phyloP scores from a whole-genome alignment of 768 basidiomycete genomes.

The Porphyrellus cyaneotinctus region DNA sequence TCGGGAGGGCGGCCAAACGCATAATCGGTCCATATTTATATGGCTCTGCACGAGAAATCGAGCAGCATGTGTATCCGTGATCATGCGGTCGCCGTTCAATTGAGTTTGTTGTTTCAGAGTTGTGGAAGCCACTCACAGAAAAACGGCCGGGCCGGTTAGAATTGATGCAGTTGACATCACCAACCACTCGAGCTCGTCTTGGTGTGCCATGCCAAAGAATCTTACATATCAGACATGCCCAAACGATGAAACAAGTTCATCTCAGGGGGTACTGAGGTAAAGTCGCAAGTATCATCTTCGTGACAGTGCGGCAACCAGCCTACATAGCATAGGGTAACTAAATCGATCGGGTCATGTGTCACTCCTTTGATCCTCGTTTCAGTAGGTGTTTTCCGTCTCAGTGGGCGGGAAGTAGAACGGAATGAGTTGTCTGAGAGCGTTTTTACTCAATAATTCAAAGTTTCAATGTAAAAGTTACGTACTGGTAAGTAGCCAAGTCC shows the following conservation, averaged over 20 bases:
- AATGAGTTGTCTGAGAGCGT: slow-evolving; percentile 40
- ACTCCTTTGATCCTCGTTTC: not conserved
- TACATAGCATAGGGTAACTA: too few relatives aligned
- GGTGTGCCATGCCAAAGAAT: not conserved
- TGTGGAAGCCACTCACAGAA: not conserved
- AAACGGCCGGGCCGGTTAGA: not conserved
- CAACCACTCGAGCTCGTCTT: not conserved
- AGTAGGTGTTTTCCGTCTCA: not conserved
- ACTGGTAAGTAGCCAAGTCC: slow-evolving; percentile 67
- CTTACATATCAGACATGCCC: too few relatives aligned
- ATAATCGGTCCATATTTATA: slow-evolving; percentile 5
- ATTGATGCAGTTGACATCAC: not conserved
- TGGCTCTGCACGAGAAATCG: not conserved
- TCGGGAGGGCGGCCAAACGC: not conserved
- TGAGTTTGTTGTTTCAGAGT: not conserved
- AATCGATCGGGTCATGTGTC: not conserved
- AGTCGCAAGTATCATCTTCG: not conserved
- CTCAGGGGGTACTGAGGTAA: not conserved
- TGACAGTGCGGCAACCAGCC: too few relatives aligned
- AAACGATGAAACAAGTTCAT: too few relatives aligned
- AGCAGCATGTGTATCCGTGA: not conserved
- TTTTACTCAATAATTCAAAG: not conserved
- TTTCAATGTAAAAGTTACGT: slow-evolving; percentile 24
- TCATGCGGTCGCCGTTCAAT: not conserved
- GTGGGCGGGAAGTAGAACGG: slow-evolving; percentile 59